Evolutionary conservation across 495 filamentous ascomycete species (phyloP).

Genomic region (Oidiodendron maius): DNA sequence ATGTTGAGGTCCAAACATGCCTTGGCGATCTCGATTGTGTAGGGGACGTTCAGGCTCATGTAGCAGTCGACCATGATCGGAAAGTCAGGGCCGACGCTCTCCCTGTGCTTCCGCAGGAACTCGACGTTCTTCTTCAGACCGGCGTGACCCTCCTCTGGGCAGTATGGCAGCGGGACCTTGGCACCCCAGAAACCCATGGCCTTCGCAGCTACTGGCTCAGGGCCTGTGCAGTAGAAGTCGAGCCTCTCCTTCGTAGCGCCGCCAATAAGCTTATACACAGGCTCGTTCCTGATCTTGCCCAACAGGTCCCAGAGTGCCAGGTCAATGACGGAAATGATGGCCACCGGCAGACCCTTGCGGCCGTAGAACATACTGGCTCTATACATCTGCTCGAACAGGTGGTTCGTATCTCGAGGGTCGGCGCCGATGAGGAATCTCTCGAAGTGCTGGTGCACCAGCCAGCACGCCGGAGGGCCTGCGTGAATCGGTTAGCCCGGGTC

Average conservation of each 20-base stretch:
- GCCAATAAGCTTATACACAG: conserved; percentile 91
- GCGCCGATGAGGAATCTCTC: conserved; percentile 83
- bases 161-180: conserved; percentile 84
- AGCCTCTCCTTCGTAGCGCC: conserved; percentile 74
- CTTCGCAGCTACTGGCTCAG: conserved; percentile 72
- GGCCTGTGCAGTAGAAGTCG: conserved; percentile 91
- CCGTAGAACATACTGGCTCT: conserved; percentile 93
- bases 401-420: conserved; percentile 82
- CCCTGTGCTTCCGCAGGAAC: conserved; percentile 77
- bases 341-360: conserved; percentile 81
- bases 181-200: conserved; percentile 80
- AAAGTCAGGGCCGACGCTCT: conserved; percentile 80
- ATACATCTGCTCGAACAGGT: conserved; percentile 94
- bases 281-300: conserved; percentile 85
- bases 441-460: conserved; percentile 88
- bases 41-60: conserved; percentile 87
- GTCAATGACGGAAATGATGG: conserved; percentile 90
- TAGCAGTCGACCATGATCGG: conserved; percentile 95
- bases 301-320: conserved; percentile 87
- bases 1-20: conserved; percentile 76
- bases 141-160: conserved; percentile 75
- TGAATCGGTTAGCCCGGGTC: background rate
- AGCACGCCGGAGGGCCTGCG: conserved; percentile 75
- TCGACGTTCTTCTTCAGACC: conserved; percentile 84
- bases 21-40: conserved; percentile 85